A percentile compares a stretch with the other conserved stretches of the same genome.
phyloP scores from a whole-genome alignment of 2,329 filamentous ascomycete species.

The Penicillium glabrum region DNA sequence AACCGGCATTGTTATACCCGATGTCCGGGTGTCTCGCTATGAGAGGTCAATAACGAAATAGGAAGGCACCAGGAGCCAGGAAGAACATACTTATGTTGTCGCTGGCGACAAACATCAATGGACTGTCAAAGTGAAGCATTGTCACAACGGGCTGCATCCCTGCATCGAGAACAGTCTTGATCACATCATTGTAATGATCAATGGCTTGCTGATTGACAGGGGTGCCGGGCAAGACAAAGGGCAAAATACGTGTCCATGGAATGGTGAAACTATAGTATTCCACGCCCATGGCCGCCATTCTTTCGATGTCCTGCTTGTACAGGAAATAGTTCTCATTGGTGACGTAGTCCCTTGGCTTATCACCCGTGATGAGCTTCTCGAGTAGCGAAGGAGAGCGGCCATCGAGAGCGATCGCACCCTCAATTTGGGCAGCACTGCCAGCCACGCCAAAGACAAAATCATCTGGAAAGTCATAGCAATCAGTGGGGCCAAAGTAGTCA shows the following conservation, averaged over 20 bases:
- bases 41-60: background rate
- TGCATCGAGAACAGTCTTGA: conserved; percentile 43
- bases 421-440: conserved; percentile 45
- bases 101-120: conserved; percentile 23
- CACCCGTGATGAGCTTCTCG: conserved; percentile 36
- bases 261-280: conserved; percentile 48
- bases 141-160: conserved; percentile 49
- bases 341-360: conserved; percentile 48
- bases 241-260: conserved; percentile 51
- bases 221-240: conserved; percentile 45
- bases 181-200: conserved; percentile 51
- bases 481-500: conserved; percentile 49
- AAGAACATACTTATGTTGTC: conserved; percentile 15
- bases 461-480: conserved; percentile 34
- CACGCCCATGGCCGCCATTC: conserved; percentile 40
- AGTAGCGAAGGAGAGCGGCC: conserved; percentile 41
- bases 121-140: conserved; percentile 35
- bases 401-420: conserved; percentile 44
- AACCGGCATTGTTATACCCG: conserved; percentile 28
- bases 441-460: conserved; percentile 48
- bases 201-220: conserved; percentile 50
- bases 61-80: background rate
- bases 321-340: conserved; percentile 52
- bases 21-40: conserved; percentile 22
- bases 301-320: conserved; percentile 49